These are phyloP conservation scores for Pichia heedii DNA, from an alignment of 805 yeast genomes.

Conservation along the genomic window DNA sequence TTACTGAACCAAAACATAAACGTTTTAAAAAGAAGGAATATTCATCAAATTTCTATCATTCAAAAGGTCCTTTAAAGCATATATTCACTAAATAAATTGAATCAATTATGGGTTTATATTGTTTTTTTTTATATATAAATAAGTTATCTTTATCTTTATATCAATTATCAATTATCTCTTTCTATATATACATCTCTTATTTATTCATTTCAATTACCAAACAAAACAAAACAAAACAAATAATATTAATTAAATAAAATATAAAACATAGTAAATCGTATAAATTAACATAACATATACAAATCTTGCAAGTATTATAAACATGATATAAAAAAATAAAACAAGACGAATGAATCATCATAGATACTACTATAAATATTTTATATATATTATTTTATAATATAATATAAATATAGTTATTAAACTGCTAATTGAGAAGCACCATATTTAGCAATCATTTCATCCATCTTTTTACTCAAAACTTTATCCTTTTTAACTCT, in stretches of 20 bases:
- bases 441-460: constrained; percentile 35
- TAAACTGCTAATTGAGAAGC: neutral
- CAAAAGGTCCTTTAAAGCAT: constrained; percentile 63
- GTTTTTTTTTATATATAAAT: neutral
- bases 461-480: constrained; percentile 53
- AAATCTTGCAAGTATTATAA: too few species aligned
- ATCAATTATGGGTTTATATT: too few species aligned
- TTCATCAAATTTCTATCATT: constrained; percentile 61
- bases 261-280: too few species aligned
- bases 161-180: too few species aligned
- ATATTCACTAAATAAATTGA: constrained; percentile 63
- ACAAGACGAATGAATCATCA: too few species aligned
- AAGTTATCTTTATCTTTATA: constrained; percentile 7
- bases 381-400: too few species aligned
- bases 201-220: too few species aligned
- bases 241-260: too few species aligned
- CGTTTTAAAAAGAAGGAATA: constrained; percentile 69
- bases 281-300: too few species aligned
- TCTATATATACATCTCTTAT: neutral
- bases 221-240: too few species aligned
- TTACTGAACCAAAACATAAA: constrained; percentile 73
- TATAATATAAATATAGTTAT: too few species aligned
- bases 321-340: neutral
- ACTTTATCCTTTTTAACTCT: constrained; percentile 64
- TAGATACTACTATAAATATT: too few species aligned